Evolutionary conservation across 441 rosid species (phyloP), one percentile per base, ranked within the genome.

Genomic region (Euphorbia schlechtendalii): DNA sequence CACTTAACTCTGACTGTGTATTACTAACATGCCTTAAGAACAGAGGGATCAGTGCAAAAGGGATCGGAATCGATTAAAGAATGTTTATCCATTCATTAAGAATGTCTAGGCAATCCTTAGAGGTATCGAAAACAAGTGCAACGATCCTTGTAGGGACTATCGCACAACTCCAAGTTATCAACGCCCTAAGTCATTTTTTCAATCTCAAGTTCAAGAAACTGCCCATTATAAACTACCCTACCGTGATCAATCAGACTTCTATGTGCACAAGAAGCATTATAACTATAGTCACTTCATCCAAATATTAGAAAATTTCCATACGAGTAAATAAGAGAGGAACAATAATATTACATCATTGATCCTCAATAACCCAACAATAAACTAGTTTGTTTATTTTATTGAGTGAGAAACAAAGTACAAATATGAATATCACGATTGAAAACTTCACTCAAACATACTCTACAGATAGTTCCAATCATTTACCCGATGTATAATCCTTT

Each of bases 401-500:
- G 20, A 22, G 58, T 7, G 34, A 20, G 4, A 58, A 13, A 58
- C 14, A 9, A 30, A 12, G 34, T 0, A 18, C 14, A 15, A 32
- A 57, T 15, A 65, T n/a, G n/a, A 13, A 59, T 28, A 25, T 45
- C n/a, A 25, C 32, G 8, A 45, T 56, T 25, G 46, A 5, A 25
- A 56, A 25, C 9, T 24, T 28, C 55, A 43, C 24, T 28, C 64
- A 58, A 20, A 53, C 21, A 51, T 20, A 21, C 20, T 21, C 27
- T 11, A 59, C 20, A 20, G 25, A 2, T 13, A 32, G 36, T 53
- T 52, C 65, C 48, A 12, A 30, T 72, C n/a, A 2, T 73, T 68
- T 84, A 92, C 98, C 96, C 98, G 62, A 96, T 83, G 81, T 86
- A 89, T 56, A 92, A 71, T 75, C 98, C 98, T 63, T 78, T 85